These are phyloP conservation scores for Sicyos edulis DNA, from an alignment of 306 rosid species.

Conservation along the genomic window DNA sequence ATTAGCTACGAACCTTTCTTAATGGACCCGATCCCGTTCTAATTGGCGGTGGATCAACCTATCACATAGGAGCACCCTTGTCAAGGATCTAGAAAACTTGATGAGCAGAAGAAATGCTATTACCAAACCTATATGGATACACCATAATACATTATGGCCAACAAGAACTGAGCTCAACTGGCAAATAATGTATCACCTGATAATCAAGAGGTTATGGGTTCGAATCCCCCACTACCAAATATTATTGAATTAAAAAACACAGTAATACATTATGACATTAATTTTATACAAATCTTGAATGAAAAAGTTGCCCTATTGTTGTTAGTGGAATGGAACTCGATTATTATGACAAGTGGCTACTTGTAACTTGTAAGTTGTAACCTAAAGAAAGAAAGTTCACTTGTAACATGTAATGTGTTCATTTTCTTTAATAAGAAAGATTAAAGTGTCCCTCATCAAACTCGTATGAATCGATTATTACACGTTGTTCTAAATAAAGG, in stretches of 20 bases:
- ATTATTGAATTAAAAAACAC: background rate
- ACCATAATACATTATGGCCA: background rate
- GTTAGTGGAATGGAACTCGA: background rate
- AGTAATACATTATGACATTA: background rate
- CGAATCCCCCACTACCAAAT: background rate
- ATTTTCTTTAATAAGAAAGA: background rate
- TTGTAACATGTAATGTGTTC: background rate
- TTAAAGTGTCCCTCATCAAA: background rate
- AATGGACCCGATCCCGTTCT: slow-evolving; percentile 65
- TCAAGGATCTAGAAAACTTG: slow-evolving; percentile 19
- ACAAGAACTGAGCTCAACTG: no score
- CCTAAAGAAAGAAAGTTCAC: background rate
- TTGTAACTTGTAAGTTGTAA: background rate
- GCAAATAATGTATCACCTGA: no score
- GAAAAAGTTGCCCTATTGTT: background rate
- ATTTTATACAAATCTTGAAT: background rate
- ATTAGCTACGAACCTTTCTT: slow-evolving; percentile 53
- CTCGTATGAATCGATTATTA: background rate
- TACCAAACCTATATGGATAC: background rate
- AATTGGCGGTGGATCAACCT: slow-evolving; percentile 65
- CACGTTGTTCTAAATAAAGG: background rate
- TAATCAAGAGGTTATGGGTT: no score
- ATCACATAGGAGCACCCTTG: slow-evolving; percentile 23
- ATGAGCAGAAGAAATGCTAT: slow-evolving; percentile 4
- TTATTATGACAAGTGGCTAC: background rate